Conservation (phyloP, 1,139 yeast species). For the Taphrina flavorubra region DNA sequence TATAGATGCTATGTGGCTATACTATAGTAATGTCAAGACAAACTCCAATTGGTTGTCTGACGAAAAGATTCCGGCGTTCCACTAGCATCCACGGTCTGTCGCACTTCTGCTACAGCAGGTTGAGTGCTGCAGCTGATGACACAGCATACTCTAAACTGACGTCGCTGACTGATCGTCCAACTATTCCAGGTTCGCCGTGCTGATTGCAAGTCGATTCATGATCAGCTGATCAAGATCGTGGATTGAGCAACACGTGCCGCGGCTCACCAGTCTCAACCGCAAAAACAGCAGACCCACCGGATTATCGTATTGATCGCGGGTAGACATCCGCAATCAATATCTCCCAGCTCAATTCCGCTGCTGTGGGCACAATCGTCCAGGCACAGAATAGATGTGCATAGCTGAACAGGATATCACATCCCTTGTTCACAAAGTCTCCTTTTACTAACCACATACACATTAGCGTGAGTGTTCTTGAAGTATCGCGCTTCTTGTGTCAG, state of each 20-base stretch:
- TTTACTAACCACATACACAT: constrained; percentile 14
- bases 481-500: neutral
- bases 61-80: no score
- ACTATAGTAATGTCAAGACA: no score
- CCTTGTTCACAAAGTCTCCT: constrained; percentile 9
- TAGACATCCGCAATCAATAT: neutral
- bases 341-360: neutral
- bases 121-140: no score
- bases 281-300: constrained; percentile 1
- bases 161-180: no score
- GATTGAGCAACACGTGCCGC: neutral
- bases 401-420: neutral
- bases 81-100: no score
- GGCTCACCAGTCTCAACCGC: constrained; percentile 9
- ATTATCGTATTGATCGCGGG: neutral
- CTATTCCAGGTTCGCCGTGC: no score
- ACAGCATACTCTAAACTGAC: no score
- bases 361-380: neutral
- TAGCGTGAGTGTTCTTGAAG: constrained; percentile 4
- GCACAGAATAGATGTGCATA: constrained; percentile 6
- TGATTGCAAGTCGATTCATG: no score
- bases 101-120: no score
- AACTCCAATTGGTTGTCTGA: no score
- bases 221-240: neutral
- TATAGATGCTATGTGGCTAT: no score